Conservation (phyloP, 768 basidiomycete species). For the Chiua virens region DNA sequence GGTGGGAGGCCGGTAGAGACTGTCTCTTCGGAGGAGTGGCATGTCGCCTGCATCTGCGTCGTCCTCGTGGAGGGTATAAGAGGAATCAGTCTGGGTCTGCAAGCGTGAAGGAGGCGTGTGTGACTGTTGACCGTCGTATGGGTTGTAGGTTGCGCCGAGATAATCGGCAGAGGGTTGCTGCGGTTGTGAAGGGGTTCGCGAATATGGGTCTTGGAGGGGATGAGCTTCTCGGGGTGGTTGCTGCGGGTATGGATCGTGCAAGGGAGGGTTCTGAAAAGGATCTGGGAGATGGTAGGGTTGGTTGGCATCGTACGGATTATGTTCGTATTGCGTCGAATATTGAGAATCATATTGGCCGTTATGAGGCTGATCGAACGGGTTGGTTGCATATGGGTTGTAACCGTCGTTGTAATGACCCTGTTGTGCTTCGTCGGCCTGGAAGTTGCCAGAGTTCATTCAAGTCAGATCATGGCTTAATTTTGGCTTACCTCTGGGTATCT, state of each 20-base stretch:
- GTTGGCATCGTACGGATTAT: slow-evolving; percentile 30
- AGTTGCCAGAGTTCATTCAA: slow-evolving; percentile 1
- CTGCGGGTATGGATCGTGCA: slow-evolving; percentile 22
- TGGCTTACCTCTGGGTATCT: slow-evolving; percentile 40
- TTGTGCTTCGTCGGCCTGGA: slow-evolving; percentile 64
- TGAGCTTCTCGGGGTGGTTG: slow-evolving; percentile 19
- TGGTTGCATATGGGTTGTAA: slow-evolving; percentile 49
- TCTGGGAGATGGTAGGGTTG: slow-evolving; percentile 42
- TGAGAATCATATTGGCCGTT: slow-evolving; percentile 31
- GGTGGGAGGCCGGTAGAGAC: slow-evolving; percentile 32
- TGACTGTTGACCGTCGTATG: slow-evolving; percentile 19
- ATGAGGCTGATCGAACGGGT: slow-evolving; percentile 42
- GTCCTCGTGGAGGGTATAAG: slow-evolving; percentile 44
- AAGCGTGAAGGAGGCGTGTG: slow-evolving; percentile 24
- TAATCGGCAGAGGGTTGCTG: slow-evolving; percentile 16
- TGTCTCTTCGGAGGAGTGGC: slow-evolving; percentile 57
- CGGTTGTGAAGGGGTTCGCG: slow-evolving; percentile 21
- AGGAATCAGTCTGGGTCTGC: slow-evolving; percentile 22
- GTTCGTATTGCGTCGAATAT: slow-evolving; percentile 34
- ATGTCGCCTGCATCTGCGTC: slow-evolving; percentile 62
- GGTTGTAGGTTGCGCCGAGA: slow-evolving; percentile 18
- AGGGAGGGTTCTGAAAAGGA: slow-evolving; percentile 30
- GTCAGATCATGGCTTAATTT: background rate
- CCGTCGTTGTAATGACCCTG: slow-evolving; percentile 67
- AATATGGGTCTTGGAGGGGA: slow-evolving; percentile 25